Base-by-base conservation (phyloP, 495 filamentous ascomycete genomes). In the Letharia columbiana region DNA sequence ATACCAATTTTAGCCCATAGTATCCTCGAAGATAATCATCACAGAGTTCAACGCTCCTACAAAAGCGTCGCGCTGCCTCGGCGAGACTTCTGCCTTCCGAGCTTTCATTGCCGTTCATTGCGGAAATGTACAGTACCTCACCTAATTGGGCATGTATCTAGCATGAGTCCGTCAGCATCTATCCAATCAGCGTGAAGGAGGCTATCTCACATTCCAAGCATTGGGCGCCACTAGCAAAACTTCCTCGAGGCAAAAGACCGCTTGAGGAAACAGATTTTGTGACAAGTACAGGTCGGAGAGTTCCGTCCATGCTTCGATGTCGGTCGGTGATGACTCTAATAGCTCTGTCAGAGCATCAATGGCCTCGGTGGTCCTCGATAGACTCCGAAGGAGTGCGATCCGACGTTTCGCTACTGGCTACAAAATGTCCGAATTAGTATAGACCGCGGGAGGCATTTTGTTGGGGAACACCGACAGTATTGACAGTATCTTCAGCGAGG, bases 291-390 rank as follows among this genome's bases (percentile, higher is more conserved):
- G 76, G 69, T 93, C 89, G 42, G 90, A 82, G 69, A 98, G 81
- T 78, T 98, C 94, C 62, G 91, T 86, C 94, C 94, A 98, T 23
- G 91, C 87, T 75, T 98, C 94, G 15, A 88, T 87, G 78, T 98
- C 95, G 11, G 90, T 96, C 8, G 94, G 93, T 13, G 89, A 88
- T 65, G 87, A 84, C 67, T 92, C 87, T 52, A 98, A 81, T 40
- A 97, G 79, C 65, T 87, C 80, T 66, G 86, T 84, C 52, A 97
- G 77, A 49, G 85, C 84, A 61, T 85, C 79, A 58, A 91, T 89
- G 17, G 94, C 91, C 66, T 96, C 91, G 13, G 82, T 72, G 4
- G 81, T 75, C 65, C 84, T 83, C 31, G 83, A 83, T 68, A 96
- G 80, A 40, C 88, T 89, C 64, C 84, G 82, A 45, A 97, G 76